These are phyloP conservation scores for Chaetomiaceae sp. DNA, from an alignment of 2,329 filamentous ascomycete species.

Conservation along the genomic window DNA sequence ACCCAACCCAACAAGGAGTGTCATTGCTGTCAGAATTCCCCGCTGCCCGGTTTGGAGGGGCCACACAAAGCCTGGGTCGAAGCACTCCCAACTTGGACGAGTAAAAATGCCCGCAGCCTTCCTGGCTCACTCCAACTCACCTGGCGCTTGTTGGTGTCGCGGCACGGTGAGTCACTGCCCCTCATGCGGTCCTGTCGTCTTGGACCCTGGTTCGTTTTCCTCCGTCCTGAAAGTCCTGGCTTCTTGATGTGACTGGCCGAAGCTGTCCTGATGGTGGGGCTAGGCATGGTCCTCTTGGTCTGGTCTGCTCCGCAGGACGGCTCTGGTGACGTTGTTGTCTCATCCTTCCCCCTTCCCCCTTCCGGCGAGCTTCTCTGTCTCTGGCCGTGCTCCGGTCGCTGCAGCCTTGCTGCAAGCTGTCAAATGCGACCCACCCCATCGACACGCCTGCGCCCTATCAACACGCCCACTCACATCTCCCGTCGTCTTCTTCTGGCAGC, in stretches of 20 bases:
- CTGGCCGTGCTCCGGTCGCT: background rate
- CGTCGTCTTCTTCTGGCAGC: background rate
- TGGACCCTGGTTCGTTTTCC: too few relatives aligned
- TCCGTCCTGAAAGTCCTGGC: background rate
- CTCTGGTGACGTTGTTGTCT: background rate
- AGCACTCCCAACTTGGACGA: background rate
- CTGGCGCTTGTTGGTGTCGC: conserved; percentile 15
- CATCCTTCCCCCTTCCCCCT: too few relatives aligned
- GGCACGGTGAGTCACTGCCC: conserved; percentile 18
- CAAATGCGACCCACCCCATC: background rate
- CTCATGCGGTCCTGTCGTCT: too few relatives aligned
- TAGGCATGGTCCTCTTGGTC: too few relatives aligned
- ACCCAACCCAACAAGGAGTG: too few relatives aligned
- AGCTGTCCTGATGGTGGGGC: background rate
- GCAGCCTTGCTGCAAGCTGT: background rate
- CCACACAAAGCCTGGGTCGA: background rate
- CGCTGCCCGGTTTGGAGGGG: background rate
- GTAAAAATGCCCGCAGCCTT: background rate
- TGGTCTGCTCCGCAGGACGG: too few relatives aligned
- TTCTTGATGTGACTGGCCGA: background rate
- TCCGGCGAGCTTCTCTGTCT: background rate
- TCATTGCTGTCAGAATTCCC: conserved; percentile 1
- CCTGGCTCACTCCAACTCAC: background rate
- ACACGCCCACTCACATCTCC: background rate
- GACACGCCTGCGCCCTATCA: conserved; percentile 5